phyloP scores from a whole-genome alignment of 2,329 filamentous ascomycete genomes.

The Fusarium sp. region DNA sequence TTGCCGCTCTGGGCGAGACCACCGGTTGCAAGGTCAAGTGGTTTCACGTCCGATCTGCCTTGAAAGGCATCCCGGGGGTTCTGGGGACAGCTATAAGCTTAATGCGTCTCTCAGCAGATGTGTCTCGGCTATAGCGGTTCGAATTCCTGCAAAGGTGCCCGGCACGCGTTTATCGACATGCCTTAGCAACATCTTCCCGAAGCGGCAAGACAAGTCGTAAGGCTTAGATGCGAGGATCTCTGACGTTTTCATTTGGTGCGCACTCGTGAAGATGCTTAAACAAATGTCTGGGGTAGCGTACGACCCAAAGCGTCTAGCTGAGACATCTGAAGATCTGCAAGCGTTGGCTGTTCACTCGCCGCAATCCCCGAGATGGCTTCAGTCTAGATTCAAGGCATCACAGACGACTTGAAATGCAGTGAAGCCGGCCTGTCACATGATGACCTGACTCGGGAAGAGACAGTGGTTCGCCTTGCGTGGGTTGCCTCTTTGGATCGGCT shows the following conservation, averaged over 20 bases:
- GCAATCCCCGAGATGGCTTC: neutral
- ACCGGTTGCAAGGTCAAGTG: neutral
- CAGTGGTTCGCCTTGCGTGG: neutral
- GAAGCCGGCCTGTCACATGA: neutral
- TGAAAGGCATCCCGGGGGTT: neutral
- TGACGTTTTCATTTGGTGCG: neutral
- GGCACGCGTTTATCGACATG: neutral
- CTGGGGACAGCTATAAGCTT: neutral
- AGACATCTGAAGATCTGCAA: neutral
- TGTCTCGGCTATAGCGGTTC: slow-evolving; percentile 1
- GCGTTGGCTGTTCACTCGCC: neutral
- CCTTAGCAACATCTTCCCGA: neutral
- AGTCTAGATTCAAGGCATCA: neutral
- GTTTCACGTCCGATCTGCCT: neutral
- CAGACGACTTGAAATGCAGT: neutral
- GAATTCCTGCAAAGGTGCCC: neutral
- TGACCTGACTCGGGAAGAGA: neutral
- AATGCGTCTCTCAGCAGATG: neutral
- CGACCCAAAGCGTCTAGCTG: neutral
- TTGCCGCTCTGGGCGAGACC: neutral
- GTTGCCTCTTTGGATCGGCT: neutral
- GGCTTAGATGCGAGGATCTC: neutral
- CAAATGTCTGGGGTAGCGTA: neutral
- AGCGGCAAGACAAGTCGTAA: neutral
- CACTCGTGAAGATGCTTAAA: neutral